Evolutionary conservation across 768 basidiomycete species (phyloP).

Genomic region (Neoboletus subvelutipes): DNA sequence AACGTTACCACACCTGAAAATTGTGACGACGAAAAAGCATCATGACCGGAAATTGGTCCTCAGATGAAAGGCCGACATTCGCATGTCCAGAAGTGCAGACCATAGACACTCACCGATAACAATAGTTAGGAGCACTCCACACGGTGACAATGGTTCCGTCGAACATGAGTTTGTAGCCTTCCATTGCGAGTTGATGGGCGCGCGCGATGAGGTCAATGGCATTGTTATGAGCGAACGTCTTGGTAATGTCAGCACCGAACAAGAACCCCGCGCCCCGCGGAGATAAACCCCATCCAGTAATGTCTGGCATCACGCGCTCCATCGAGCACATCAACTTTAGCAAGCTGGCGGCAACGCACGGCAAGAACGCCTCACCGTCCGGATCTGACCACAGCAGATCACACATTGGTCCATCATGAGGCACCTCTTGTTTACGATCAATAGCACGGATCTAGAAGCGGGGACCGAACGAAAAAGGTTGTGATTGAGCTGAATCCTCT

Average conservation of each 20-base stretch:
- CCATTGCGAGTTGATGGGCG: conserved; percentile 98
- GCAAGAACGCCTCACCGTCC: conserved; percentile 59
- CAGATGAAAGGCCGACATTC: conserved; percentile 16
- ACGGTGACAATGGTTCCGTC: conserved; percentile 94
- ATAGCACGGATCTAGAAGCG: conserved; percentile 79
- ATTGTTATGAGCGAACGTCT: conserved; percentile 87
- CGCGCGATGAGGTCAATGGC: conserved; percentile 93
- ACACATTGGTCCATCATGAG: conserved; percentile 98
- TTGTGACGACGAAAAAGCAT: conserved; percentile 10
- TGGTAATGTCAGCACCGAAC: conserved; percentile 91
- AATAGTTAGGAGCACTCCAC: conserved; percentile 98
- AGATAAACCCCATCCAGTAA: conserved; percentile 92
- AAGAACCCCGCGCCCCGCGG: conserved; percentile 97
- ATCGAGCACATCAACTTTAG: conserved; percentile 25
- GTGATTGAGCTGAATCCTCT: conserved; percentile 18
- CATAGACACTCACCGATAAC: conserved; percentile 72
- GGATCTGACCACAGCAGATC: conserved; percentile 99
- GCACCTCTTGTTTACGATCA: conserved; percentile 95
- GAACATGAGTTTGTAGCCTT: conserved; percentile 97
- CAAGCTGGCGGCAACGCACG: conserved; percentile 8
- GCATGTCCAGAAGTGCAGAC: conserved; percentile 13
- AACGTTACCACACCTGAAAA: conserved; percentile 85
- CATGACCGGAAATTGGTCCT: conserved; percentile 27
- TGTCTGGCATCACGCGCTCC: conserved; percentile 49
- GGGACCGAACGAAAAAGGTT: conserved; percentile 20